Base-by-base conservation (phyloP, 2,329 filamentous ascomycete species). In the Berkeleyomyces basicola region DNA sequence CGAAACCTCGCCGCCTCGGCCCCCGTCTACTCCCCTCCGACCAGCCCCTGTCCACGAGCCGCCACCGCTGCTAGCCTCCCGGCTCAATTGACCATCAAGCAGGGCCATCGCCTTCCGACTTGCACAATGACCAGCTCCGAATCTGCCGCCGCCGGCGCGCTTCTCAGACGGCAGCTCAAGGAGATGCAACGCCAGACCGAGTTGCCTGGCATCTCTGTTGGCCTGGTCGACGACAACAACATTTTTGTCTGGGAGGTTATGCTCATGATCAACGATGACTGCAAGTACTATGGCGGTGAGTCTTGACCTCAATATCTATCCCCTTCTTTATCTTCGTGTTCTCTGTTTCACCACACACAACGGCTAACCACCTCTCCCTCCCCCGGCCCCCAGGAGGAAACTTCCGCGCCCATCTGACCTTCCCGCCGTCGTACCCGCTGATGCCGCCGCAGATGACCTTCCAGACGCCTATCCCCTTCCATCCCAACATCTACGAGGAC, bases 221-320 rank as follows among this genome's bases (percentile, higher is more conserved):
- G 93, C 0, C 78, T 99, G 51, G 84, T 91, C 61, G 84, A 86
- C 69, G 88, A 87, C 72, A 87, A 77, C 75, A 95, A 95, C 72
- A 84, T 97, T 7, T 96, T 96, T 68, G 88, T 95, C 77, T 99
- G 93, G 93, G 91, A 97, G 74, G 90, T 97, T 23, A 96, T 96
- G 88, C 83, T 99, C 65, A 97, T 99, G 92, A 92, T 97, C 67
- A 90, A 84, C 66, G 91, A 96, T 69, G 90, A 95, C 71, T 91
- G 88, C 75, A 92, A 91, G 75, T 88, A 88, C 74, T 96, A 96
- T 69, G 91, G 91, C 69, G 91, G 91, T 92, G 75, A 64, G 82
- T 75, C 44, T 6, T 43, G 37, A 3, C 43, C 55, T 9, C 37
- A 23, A n/a, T 16, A 7, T 58, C 10, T 31, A 16, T 11, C 9